Percentiles rank a stretch among this genome's conserved stretches.
phyloP scores from a whole-genome alignment of 768 basidiomycete genomes.

The Infundibulicybe gibba region DNA sequence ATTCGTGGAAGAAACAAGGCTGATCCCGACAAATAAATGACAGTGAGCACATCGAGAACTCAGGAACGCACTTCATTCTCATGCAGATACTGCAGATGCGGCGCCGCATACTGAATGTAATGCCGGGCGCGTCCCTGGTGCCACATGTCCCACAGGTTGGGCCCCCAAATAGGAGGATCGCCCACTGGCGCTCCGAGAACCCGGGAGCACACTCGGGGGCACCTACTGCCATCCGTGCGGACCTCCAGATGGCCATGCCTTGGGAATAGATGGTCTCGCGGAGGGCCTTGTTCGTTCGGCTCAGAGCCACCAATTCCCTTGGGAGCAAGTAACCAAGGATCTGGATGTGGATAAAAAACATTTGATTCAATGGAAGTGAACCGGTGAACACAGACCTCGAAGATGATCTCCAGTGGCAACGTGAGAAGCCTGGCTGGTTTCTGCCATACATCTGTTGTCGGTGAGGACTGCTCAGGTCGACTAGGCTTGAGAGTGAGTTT shows the following conservation, averaged over 20 bases:
- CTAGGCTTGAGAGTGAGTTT: no score
- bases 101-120: no score
- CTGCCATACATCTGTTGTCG: no score
- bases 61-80: no score
- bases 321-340: constrained; percentile 18
- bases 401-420: no score
- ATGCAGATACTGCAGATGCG: no score
- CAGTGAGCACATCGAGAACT: background rate
- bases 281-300: constrained; percentile 16
- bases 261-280: constrained; percentile 14
- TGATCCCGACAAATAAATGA: background rate
- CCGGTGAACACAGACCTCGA: no score
- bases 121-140: no score
- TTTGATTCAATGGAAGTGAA: no score
- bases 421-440: no score
- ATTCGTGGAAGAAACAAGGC: no score
- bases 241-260: constrained; percentile 17
- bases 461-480: no score
- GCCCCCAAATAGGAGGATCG: constrained; percentile 18
- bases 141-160: background rate
- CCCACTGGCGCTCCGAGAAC: constrained; percentile 23
- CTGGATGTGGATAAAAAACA: constrained; percentile 8
- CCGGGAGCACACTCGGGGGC: constrained; percentile 17
- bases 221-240: constrained; percentile 8
- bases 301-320: constrained; percentile 20